Conservation (phyloP, 352 stramenopile species). For the Elongisporangium prolatum region DNA sequence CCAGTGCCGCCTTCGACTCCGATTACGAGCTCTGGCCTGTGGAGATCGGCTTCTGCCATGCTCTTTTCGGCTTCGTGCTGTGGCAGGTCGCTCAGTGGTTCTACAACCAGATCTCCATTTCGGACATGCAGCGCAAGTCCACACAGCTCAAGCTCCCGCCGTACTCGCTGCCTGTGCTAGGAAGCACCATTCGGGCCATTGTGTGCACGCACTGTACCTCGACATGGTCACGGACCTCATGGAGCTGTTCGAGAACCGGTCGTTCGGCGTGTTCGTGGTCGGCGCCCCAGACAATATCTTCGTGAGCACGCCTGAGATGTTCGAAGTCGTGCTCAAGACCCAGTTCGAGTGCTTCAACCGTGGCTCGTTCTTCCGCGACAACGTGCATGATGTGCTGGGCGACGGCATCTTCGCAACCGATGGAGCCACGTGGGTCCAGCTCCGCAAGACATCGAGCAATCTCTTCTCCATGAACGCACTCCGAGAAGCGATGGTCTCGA, state of each 20-base stretch:
- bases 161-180: constrained; percentile 34
- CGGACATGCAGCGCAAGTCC: constrained; percentile 8
- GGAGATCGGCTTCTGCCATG: background rate
- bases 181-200: constrained; percentile 14
- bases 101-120: background rate
- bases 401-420: constrained; percentile 47
- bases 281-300: constrained; percentile 9
- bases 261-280: constrained; percentile 6
- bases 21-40: background rate
- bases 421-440: constrained; percentile 31
- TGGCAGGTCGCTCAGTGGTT: background rate
- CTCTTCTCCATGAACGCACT: constrained; percentile 51
- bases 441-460: constrained; percentile 62
- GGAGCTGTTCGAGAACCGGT: constrained; percentile 22
- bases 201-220: constrained; percentile 1
- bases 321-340: constrained; percentile 25
- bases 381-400: constrained; percentile 35
- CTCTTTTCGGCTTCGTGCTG: background rate
- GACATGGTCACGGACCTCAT: constrained; percentile 28
- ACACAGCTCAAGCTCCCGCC: constrained; percentile 19
- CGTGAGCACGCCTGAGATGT: constrained; percentile 8
- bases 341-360: constrained; percentile 46
- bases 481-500: constrained; percentile 10
- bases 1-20: background rate
- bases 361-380: constrained; percentile 15